Conservation (phyloP, 208 protist species). For the Leishmania tarentolae region DNA sequence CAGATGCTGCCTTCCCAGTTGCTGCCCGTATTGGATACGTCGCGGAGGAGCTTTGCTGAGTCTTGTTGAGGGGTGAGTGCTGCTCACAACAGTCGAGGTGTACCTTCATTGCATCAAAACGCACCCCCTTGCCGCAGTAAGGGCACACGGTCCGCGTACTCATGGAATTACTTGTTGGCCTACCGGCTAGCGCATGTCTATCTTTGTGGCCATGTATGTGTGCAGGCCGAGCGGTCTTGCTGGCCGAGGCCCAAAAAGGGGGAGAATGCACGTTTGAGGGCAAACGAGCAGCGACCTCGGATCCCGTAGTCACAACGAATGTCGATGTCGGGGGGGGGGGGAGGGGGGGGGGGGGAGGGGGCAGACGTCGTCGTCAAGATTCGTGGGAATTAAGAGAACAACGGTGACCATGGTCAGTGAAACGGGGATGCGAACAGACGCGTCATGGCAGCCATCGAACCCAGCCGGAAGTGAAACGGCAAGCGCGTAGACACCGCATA, state of each 20-base stretch:
- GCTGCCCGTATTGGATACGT: background rate
- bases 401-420: background rate
- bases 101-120: slow-evolving; percentile 35
- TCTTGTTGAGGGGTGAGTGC: background rate
- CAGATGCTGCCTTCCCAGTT: slow-evolving; percentile 2
- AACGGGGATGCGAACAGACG: background rate
- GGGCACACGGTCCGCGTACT: slow-evolving; percentile 48
- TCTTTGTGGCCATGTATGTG: slow-evolving; percentile 4
- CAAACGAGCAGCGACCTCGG: too few species aligned
- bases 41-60: background rate
- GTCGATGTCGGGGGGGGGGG: background rate
- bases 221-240: background rate
- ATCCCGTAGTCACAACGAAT: background rate
- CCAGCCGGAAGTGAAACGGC: background rate
- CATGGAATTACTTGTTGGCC: slow-evolving; percentile 17
- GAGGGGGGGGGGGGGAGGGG: too few species aligned
- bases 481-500: background rate
- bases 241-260: background rate
- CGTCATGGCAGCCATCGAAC: background rate
- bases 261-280: background rate
- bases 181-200: background rate
- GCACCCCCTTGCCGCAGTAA: slow-evolving; percentile 45
- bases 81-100: slow-evolving; percentile 41
- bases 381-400: background rate
- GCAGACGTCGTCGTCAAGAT: background rate